A percentile compares a stretch with the other conserved stretches of the same genome.
These are phyloP conservation scores for Paradendryphiella salina DNA, from an alignment of 2,329 filamentous ascomycete species.

Conservation along the genomic window DNA sequence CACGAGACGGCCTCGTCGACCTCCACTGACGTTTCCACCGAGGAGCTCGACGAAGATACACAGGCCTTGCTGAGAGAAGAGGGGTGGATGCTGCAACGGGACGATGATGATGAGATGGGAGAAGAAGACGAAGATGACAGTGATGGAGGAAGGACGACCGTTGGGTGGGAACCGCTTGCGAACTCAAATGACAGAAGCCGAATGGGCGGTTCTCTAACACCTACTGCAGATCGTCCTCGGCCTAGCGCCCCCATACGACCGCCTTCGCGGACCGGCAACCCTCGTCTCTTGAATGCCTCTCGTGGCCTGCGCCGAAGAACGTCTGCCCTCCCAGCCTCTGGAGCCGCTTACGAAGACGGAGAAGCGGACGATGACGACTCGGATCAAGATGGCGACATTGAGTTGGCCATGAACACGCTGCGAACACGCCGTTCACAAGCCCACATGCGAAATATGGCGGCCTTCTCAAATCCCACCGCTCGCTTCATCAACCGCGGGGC, in stretches of 20 bases:
- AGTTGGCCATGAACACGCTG: constrained; percentile 43
- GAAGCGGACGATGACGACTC: constrained; percentile 51
- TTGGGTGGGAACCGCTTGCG: constrained; percentile 52
- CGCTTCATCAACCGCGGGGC: constrained; percentile 34
- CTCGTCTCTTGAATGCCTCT: constrained; percentile 41
- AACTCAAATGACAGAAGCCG: constrained; percentile 51
- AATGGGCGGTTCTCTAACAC: constrained; percentile 53
- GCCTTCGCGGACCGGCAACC: constrained; percentile 43
- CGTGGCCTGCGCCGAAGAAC: constrained; percentile 47
- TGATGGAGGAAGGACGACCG: constrained; percentile 50
- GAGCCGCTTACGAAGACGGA: constrained; percentile 47
- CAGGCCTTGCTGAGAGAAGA: constrained; percentile 42
- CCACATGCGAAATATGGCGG: constrained; percentile 38
- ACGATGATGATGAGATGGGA: constrained; percentile 47
- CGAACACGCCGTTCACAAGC: constrained; percentile 42
- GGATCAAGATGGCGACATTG: constrained; percentile 46
- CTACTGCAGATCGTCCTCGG: constrained; percentile 52
- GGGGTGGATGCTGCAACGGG: constrained; percentile 47
- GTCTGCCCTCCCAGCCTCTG: constrained; percentile 42
- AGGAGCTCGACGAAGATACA: constrained; percentile 47
- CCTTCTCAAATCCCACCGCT: constrained; percentile 27
- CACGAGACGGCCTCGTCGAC: constrained; percentile 40
- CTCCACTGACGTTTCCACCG: constrained; percentile 42
- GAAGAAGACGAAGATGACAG: constrained; percentile 47
- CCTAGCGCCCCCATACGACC: constrained; percentile 47